Evolutionary conservation across 208 protist species (phyloP).

Genomic region (Vickermania ingenoplastis): DNA sequence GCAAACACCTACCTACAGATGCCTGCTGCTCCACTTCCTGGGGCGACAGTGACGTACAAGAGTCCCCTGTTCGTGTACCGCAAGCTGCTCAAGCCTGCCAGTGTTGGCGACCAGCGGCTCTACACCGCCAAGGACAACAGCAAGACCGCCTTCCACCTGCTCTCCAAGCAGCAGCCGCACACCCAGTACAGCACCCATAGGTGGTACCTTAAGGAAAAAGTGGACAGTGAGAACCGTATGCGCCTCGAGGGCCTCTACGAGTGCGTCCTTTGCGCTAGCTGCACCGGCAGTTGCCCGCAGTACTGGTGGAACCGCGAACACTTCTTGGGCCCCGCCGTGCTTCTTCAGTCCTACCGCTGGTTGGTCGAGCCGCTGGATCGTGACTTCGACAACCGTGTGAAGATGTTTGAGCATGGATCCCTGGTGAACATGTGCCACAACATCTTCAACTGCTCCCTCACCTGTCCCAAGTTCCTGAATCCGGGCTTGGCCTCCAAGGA

Average conservation of each 20-base stretch:
- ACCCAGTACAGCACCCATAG: constrained; percentile 54
- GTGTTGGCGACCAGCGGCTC: constrained; percentile 35
- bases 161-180: constrained; percentile 31
- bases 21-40: constrained; percentile 61
- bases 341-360: constrained; percentile 86
- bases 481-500: constrained; percentile 79
- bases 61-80: constrained; percentile 77
- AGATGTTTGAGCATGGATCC: constrained; percentile 78
- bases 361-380: constrained; percentile 84
- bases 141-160: constrained; percentile 75
- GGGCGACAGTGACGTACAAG: constrained; percentile 37
- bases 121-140: constrained; percentile 86
- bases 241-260: constrained; percentile 84
- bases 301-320: constrained; percentile 91
- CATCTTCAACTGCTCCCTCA: constrained; percentile 88
- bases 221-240: constrained; percentile 68
- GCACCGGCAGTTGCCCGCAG: constrained; percentile 78
- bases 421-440: constrained; percentile 89
- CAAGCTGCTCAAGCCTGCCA: constrained; percentile 62
- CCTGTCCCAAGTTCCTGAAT: constrained; percentile 89
- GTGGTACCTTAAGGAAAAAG: constrained; percentile 89
- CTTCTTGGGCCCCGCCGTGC: constrained; percentile 83
- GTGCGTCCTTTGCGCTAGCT: constrained; percentile 85
- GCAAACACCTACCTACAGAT: too few relatives aligned
- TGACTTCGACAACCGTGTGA: constrained; percentile 75